These are phyloP conservation scores for Circinella umbellata DNA, from an alignment of 371 early-diverging fungal genomes.

Conservation along the genomic window DNA sequence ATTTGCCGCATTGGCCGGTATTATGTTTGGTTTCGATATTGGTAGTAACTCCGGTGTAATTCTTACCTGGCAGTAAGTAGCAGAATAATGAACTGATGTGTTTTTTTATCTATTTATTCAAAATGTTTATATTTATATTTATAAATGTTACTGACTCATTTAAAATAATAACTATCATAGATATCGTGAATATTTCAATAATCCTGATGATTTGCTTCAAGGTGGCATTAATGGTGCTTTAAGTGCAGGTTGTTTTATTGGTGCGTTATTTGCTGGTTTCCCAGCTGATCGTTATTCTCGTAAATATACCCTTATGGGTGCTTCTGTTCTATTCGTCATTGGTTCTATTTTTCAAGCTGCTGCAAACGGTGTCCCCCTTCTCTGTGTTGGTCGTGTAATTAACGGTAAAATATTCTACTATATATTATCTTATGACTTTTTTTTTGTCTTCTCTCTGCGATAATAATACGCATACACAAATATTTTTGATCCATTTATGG, in stretches of 20 bases:
- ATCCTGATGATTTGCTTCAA: conserved; percentile 53
- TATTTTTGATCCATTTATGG: background rate
- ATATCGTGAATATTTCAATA: conserved; percentile 58
- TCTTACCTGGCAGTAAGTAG: conserved; percentile 45
- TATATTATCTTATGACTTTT: background rate
- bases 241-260: conserved; percentile 34
- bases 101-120: no score
- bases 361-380: conserved; percentile 29
- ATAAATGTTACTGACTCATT: background rate
- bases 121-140: background rate
- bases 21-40: conserved; percentile 68
- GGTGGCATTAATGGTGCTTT: conserved; percentile 65
- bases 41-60: conserved; percentile 62
- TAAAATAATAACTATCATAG: conserved; percentile 12
- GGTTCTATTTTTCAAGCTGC: conserved; percentile 33
- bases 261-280: conserved; percentile 30
- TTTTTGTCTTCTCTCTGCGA: no score
- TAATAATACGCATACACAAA: no score
- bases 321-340: conserved; percentile 27
- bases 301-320: conserved; percentile 32
- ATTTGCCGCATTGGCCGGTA: conserved; percentile 61
- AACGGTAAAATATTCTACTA: conserved; percentile 19
- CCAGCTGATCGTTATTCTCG: conserved; percentile 30
- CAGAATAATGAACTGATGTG: no score
- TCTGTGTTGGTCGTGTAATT: conserved; percentile 35